These are phyloP conservation scores for Beauveria sp. DNA, from an alignment of 2,329 filamentous ascomycete species.

Conservation along the genomic window DNA sequence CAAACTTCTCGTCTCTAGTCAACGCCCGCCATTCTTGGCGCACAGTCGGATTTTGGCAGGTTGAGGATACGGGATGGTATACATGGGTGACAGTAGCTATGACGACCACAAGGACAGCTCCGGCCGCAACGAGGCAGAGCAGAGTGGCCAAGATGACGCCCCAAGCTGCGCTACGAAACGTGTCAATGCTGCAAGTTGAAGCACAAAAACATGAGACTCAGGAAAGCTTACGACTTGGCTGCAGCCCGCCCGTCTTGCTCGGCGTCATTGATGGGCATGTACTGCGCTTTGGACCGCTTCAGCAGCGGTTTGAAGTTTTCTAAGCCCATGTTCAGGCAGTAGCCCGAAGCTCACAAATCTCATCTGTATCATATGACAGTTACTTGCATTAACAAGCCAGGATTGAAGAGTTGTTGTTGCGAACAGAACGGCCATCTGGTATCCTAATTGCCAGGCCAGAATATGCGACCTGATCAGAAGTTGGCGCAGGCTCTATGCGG, in stretches of 20 bases:
- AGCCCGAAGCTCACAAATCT: not conserved
- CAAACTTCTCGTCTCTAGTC: not conserved
- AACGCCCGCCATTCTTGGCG: constrained; percentile 9
- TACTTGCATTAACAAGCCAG: not conserved
- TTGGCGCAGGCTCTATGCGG: not conserved
- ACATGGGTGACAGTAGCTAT: not conserved
- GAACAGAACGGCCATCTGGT: not conserved
- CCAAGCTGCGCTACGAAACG: not conserved
- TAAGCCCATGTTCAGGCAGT: not conserved
- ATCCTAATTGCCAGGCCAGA: not conserved
- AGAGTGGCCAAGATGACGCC: not conserved
- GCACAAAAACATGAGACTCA: fast-evolving
- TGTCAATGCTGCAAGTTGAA: not conserved
- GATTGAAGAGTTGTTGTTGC: not conserved
- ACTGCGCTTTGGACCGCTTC: not conserved
- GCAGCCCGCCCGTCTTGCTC: not conserved
- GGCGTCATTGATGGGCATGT: not conserved
- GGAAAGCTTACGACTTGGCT: not conserved
- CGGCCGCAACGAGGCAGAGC: not conserved
- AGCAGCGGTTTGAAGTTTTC: not conserved
- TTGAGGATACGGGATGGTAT: not conserved
- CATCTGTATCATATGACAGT: not conserved
- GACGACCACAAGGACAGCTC: not conserved
- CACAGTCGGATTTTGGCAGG: not conserved
- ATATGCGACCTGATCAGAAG: not conserved